phyloP scores from a whole-genome alignment of 306 rosid genomes.

The Herpetospermum pedunculosum region DNA sequence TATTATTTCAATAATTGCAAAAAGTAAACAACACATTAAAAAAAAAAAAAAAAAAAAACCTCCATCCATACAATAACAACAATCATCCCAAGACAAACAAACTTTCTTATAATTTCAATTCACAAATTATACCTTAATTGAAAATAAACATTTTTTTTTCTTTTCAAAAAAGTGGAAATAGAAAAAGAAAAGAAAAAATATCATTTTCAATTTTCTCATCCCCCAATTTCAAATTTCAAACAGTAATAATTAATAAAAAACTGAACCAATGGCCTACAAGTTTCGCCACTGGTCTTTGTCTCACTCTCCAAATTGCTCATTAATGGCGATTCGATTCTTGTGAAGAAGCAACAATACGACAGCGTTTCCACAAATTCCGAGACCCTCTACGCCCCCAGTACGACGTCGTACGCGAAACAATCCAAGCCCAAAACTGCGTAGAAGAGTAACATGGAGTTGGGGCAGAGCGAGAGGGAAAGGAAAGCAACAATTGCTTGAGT shows the following conservation, averaged over 20 bases:
- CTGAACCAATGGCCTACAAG: not conserved
- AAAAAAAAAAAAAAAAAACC: not conserved
- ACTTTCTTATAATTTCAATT: not conserved
- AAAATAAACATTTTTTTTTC: no score
- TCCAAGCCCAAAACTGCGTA: not conserved
- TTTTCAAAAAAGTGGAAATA: not conserved
- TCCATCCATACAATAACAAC: not conserved
- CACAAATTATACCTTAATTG: no score
- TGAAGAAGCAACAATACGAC: not conserved
- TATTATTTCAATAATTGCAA: not conserved
- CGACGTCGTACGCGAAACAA: conserved; percentile 3
- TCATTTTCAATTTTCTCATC: not conserved
- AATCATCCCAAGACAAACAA: not conserved
- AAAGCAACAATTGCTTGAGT: conserved; percentile 12
- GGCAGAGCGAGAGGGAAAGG: conserved; percentile 8
- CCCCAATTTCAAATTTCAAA: conserved; percentile 7
- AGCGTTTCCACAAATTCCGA: conserved; percentile 6
- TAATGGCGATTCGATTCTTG: not conserved
- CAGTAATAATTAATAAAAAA: not conserved
- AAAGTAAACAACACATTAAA: no score
- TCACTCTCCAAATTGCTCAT: conserved; percentile 3
- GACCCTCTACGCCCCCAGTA: not conserved
- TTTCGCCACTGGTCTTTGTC: not conserved
- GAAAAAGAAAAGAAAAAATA: not conserved
- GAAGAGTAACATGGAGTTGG: not conserved